Percentiles rank a stretch among this genome's conserved stretches.
Conservation (phyloP, 345 rosid species). For the Trapa incisa region DNA sequence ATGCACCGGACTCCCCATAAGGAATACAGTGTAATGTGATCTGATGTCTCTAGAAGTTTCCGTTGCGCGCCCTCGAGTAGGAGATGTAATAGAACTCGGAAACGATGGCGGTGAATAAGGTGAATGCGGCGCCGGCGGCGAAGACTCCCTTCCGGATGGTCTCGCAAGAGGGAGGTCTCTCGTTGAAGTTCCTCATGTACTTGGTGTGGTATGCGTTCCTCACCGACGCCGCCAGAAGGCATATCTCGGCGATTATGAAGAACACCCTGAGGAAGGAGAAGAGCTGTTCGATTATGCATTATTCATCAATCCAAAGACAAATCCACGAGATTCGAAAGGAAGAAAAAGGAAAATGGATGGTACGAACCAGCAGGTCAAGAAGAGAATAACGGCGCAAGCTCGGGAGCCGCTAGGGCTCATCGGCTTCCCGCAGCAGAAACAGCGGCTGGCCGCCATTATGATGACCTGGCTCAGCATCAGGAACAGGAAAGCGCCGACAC, state of each 20-base stretch:
- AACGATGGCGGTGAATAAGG: constrained; percentile 56
- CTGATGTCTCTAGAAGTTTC: background rate
- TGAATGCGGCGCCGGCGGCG: constrained; percentile 85
- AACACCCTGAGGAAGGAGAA: constrained; percentile 41
- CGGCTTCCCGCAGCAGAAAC: constrained; percentile 77
- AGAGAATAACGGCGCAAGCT: constrained; percentile 63
- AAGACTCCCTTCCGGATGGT: constrained; percentile 68
- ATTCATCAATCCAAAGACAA: background rate
- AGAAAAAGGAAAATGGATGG: background rate
- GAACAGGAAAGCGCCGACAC: constrained; percentile 50
- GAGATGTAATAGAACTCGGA: constrained; percentile 69
- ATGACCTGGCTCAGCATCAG: constrained; percentile 61
- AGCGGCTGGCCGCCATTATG: constrained; percentile 51
- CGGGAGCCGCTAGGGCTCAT: constrained; percentile 67
- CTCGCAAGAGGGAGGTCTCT: constrained; percentile 31
- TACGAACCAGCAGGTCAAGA: constrained; percentile 61
- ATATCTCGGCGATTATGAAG: constrained; percentile 71
- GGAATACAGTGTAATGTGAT: background rate
- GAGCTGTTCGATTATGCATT: background rate
- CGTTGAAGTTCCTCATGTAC: constrained; percentile 27
- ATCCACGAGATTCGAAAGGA: background rate
- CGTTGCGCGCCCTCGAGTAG: constrained; percentile 33
- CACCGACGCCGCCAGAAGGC: constrained; percentile 79
- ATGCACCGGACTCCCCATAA: background rate
- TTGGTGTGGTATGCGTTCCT: constrained; percentile 80